These are phyloP conservation scores for Thuidium tamariscinum DNA, from an alignment of 225 moss, liverwort and hornwort genomes.

Conservation along the genomic window DNA sequence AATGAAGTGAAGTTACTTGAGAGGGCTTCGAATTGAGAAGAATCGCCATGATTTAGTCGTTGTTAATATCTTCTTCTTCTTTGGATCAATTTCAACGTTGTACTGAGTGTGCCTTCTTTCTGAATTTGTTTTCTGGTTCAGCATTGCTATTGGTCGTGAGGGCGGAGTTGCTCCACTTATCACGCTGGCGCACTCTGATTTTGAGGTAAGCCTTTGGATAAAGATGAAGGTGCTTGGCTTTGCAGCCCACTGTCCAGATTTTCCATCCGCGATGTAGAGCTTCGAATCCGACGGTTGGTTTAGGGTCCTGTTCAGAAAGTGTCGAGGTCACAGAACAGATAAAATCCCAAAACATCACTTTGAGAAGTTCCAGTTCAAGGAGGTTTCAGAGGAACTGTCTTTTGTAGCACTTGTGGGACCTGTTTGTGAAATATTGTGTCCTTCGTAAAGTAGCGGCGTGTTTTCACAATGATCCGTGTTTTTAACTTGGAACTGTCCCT, in stretches of 20 bases:
- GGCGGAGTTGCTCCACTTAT: slow-evolving; percentile 93
- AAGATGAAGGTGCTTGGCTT: neutral
- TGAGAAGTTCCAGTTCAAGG: neutral
- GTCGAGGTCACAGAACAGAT: neutral
- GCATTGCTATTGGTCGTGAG: slow-evolving; percentile 95
- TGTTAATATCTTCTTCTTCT: neutral
- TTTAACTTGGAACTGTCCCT: neutral
- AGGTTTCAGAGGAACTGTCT: neutral
- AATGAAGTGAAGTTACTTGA: neutral
- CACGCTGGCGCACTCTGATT: slow-evolving; percentile 71
- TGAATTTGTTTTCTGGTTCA: slow-evolving; percentile 10
- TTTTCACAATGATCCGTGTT: neutral
- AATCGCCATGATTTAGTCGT: neutral
- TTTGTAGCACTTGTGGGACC: neutral
- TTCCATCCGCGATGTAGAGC: neutral
- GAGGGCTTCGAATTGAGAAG: neutral
- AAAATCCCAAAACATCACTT: neutral
- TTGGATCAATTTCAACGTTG: neutral
- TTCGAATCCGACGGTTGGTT: neutral
- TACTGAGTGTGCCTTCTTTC: neutral
- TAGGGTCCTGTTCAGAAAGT: neutral
- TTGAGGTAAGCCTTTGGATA: slow-evolving; percentile 39
- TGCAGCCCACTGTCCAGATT: neutral
- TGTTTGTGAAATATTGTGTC: neutral
- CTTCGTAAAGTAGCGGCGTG: neutral